Base-by-base conservation (phyloP, 1,139 yeast species). In the Taphrina confusa region DNA sequence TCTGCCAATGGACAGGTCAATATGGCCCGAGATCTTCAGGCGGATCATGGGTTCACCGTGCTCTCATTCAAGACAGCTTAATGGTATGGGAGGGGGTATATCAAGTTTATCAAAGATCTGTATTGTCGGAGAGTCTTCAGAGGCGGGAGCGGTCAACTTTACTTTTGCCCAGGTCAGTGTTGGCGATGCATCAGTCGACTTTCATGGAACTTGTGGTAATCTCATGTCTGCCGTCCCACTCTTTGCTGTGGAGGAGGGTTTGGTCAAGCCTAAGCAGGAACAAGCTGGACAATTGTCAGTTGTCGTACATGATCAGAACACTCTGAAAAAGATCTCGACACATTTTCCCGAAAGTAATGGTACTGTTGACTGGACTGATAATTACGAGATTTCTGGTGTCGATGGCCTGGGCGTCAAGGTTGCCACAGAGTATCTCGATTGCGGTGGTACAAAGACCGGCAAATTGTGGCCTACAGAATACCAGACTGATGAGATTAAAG, bases 41-140 rank as follows among this genome's bases (percentile, higher is more conserved):
- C 28, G 50, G 31, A 45, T 45, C 31, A 45, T 45, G 50, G 50
- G 50, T 2, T 45, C 50, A n/a, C 50, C 50, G 22, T 45, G 50
- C 20, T 12, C 50, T 14, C 23, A 45, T 25, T 11, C 18, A 9
- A 34, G 50, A 11, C 50, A 45, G n/a, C 30, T 45, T 34, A 45
- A 45, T 18, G 50, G 50, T 14, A 45, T 45, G 50, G 50, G 50
- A n/a, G 50, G 50, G n/a, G 50, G 50, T 12, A 27, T 28, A 20
- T 45, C 50, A 16, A 45, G 50, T 6, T 25, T 45, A 8, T 45
- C 50, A 9, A 45, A 45, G 50, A 28, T 45, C n/a, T 45, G 50
- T 16, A 14, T 45, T 25, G 36, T 45, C 0, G 50, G 36, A 4
- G 14, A 8, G 11, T 8, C 23, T 8, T 5, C 14, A 8, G 9